These are phyloP conservation scores for Colletotrichum somersetense DNA, from an alignment of 2,329 filamentous ascomycete genomes.

Conservation along the genomic window DNA sequence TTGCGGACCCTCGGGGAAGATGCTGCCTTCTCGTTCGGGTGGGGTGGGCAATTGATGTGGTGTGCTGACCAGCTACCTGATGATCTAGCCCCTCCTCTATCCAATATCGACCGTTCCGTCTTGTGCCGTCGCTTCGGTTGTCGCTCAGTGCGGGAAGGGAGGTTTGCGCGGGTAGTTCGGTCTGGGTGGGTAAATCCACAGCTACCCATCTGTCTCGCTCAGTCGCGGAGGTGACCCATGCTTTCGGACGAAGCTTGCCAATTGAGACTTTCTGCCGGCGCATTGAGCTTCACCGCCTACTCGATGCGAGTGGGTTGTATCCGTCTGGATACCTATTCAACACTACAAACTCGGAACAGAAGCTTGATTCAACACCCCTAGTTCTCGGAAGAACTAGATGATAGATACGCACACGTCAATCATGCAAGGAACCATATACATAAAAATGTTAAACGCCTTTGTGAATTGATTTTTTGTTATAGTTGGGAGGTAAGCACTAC, in stretches of 20 bases:
- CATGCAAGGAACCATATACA: not conserved
- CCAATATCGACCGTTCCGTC: not conserved
- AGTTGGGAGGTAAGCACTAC: slow-evolving; percentile 18
- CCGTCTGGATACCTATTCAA: not conserved
- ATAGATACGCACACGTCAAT: too few relatives aligned
- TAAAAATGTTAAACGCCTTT: slow-evolving; percentile 5
- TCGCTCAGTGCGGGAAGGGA: not conserved
- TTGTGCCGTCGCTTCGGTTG: slow-evolving; percentile 2
- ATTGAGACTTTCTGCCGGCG: slow-evolving; percentile 39
- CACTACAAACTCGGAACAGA: not conserved
- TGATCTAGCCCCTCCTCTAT: not conserved
- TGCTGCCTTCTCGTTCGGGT: not conserved
- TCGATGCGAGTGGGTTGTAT: not conserved
- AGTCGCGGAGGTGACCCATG: slow-evolving; percentile 21
- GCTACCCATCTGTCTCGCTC: slow-evolving; percentile 1
- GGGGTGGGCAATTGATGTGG: not conserved
- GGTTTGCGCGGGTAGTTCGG: slow-evolving; percentile 35
- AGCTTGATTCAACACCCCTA: not conserved
- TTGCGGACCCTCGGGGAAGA: not conserved
- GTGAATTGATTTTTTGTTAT: slow-evolving; percentile 16
- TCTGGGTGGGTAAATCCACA: slow-evolving; percentile 30
- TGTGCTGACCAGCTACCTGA: not conserved
- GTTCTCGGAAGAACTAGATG: not conserved
- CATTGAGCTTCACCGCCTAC: slow-evolving; percentile 20
- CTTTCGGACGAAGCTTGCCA: slow-evolving; percentile 36